Evolutionary conservation across 257 asterid species (phyloP).

Genomic region (Coffea canephora): DNA sequence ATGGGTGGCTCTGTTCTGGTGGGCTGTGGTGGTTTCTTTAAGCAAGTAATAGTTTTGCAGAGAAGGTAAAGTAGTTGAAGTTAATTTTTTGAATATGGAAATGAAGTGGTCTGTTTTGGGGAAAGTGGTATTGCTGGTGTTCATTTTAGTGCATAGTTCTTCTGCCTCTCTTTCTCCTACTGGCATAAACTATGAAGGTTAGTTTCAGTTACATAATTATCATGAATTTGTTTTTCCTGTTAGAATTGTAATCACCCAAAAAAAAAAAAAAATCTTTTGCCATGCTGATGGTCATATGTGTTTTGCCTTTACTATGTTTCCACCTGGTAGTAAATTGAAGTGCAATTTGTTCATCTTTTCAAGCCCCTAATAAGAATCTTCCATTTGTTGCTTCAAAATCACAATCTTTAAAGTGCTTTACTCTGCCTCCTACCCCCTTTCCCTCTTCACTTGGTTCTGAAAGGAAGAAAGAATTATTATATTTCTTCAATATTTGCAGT

Average conservation of each 20-base stretch:
- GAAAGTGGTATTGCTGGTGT: constrained; percentile 43
- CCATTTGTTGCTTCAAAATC: constrained; percentile 1
- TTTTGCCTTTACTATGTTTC: background rate
- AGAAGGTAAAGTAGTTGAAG: constrained; percentile 37
- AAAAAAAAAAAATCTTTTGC: background rate
- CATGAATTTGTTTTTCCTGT: background rate
- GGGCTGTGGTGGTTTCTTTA: constrained; percentile 15
- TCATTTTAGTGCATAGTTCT: constrained; percentile 50
- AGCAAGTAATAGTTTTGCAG: constrained; percentile 28
- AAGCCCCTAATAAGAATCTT: background rate
- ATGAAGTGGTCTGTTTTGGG: constrained; percentile 35
- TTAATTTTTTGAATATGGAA: constrained; percentile 44
- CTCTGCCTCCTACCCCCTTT: background rate
- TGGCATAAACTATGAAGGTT: constrained; percentile 97
- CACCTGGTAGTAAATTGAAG: no score
- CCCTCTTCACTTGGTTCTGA: background rate
- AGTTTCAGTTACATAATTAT: constrained; percentile 19
- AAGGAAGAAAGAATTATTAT: background rate
- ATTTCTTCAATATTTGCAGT: constrained; percentile 43
- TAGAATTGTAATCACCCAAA: background rate
- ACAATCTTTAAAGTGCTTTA: background rate
- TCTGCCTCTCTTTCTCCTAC: constrained; percentile 90
- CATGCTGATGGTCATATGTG: background rate
- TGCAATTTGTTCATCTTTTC: background rate
- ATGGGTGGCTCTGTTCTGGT: constrained; percentile 27